These are phyloP conservation scores for Rhodotorula sphaerocarpa DNA, from an alignment of 768 basidiomycete species.

Conservation along the genomic window DNA sequence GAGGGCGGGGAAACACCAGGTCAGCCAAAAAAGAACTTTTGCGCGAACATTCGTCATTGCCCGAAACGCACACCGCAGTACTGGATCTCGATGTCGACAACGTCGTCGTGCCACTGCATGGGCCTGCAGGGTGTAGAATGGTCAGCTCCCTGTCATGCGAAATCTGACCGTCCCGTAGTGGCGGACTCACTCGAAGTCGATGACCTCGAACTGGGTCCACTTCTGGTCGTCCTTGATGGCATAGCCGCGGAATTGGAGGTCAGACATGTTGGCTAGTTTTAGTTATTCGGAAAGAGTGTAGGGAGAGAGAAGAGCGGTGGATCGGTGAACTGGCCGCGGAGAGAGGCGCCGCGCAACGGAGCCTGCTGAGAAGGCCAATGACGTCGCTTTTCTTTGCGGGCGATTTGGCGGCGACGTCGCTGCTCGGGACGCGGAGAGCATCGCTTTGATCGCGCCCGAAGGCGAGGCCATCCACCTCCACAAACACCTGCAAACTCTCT, in stretches of 20 bases:
- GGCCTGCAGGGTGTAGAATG: conserved; percentile 3
- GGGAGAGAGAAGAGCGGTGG: background rate
- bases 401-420: background rate
- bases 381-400: background rate
- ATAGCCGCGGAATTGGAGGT: conserved; percentile 1
- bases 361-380: background rate
- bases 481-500: no score
- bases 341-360: no score
- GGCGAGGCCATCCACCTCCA: no score
- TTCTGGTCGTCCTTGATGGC: background rate
- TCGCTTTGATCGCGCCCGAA: no score
- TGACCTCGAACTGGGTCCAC: conserved; percentile 18
- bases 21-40: background rate
- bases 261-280: background rate
- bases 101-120: conserved; percentile 33
- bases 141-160: no score
- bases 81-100: conserved; percentile 35
- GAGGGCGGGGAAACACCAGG: background rate
- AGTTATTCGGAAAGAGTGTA: background rate
- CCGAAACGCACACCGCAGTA: conserved; percentile 36
- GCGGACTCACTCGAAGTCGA: conserved; percentile 30
- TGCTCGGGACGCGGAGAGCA: no score
- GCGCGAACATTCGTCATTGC: conserved; percentile 3
- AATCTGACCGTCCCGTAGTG: background rate
- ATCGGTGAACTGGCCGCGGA: no score